phyloP scores from a whole-genome alignment of 2,329 filamentous ascomycete genomes.

The Aphanocladium album region DNA sequence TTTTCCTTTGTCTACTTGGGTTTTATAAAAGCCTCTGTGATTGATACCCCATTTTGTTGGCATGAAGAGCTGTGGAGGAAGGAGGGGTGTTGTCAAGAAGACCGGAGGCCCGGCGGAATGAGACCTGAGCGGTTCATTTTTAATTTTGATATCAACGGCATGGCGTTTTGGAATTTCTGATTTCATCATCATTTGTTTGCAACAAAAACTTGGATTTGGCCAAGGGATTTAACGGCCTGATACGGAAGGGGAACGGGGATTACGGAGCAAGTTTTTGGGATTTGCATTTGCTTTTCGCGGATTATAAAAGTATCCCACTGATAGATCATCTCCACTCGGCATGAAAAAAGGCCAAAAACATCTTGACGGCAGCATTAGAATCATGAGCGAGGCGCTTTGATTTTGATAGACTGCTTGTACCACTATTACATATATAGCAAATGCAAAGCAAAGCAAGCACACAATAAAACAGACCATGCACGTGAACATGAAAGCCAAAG shows the following conservation, averaged over 20 bases:
- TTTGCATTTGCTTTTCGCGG: background rate
- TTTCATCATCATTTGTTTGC: slow-evolving; percentile 12
- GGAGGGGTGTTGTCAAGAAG: slow-evolving; percentile 11
- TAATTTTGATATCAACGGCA: slow-evolving; percentile 11
- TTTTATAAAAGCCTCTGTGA: slow-evolving; percentile 19
- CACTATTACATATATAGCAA: slow-evolving; percentile 11
- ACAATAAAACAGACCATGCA: background rate
- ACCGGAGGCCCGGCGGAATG: slow-evolving; percentile 5
- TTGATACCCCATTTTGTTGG: slow-evolving; percentile 26
- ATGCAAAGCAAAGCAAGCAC: slow-evolving; percentile 5
- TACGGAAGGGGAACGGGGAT: background rate
- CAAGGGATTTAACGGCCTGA: slow-evolving; percentile 5
- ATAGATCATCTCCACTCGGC: slow-evolving; percentile 50
- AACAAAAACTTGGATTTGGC: background rate
- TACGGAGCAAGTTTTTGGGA: background rate
- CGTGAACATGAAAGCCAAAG: too few species aligned
- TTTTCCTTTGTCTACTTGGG: slow-evolving; percentile 19
- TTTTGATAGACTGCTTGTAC: slow-evolving; percentile 13
- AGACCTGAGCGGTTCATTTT: slow-evolving; percentile 11
- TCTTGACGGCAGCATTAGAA: slow-evolving; percentile 9
- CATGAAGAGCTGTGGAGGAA: background rate
- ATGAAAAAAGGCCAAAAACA: slow-evolving; percentile 27
- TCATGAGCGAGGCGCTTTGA: slow-evolving; percentile 11
- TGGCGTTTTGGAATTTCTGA: slow-evolving; percentile 12
- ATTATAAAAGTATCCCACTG: slow-evolving; percentile 14